Evolutionary conservation across 176 grass and related monocot species (phyloP).

Genomic region (Hsuehochloa calcarea): DNA sequence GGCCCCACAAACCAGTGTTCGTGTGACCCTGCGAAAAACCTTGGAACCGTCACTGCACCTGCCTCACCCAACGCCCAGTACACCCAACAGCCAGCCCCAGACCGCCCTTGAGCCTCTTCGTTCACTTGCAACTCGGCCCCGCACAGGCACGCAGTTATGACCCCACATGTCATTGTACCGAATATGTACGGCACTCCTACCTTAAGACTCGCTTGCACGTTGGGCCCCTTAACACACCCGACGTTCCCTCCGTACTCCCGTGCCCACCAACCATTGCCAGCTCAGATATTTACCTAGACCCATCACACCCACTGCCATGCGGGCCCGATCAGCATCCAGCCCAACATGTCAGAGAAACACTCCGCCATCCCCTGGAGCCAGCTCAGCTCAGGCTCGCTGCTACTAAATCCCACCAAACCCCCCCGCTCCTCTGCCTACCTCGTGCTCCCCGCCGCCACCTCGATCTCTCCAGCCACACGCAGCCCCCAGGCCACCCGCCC

Average conservation of each 20-base stretch:
- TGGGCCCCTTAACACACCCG: neutral
- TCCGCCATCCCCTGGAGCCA: neutral
- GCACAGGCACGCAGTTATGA: neutral
- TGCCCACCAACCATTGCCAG: neutral
- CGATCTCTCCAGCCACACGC: neutral
- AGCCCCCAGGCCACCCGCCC: neutral
- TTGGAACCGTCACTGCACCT: neutral
- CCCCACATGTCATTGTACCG: neutral
- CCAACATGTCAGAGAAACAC: neutral
- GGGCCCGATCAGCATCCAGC: neutral
- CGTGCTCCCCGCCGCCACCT: neutral
- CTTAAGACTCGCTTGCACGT: neutral
- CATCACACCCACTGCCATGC: neutral
- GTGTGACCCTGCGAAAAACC: neutral
- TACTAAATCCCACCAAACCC: constrained; percentile 5
- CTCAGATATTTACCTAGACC: neutral
- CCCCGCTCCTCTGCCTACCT: neutral
- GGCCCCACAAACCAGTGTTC: neutral
- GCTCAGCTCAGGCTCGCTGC: neutral
- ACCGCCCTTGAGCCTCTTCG: neutral
- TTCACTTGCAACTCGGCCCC: neutral
- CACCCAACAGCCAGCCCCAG: neutral
- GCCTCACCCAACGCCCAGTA: neutral
- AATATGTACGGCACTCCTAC: neutral
- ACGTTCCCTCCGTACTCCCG: neutral